phyloP scores from a whole-genome alignment of 1,284 basidiomycete genomes.

The Sanguinoderma infundibulare region DNA sequence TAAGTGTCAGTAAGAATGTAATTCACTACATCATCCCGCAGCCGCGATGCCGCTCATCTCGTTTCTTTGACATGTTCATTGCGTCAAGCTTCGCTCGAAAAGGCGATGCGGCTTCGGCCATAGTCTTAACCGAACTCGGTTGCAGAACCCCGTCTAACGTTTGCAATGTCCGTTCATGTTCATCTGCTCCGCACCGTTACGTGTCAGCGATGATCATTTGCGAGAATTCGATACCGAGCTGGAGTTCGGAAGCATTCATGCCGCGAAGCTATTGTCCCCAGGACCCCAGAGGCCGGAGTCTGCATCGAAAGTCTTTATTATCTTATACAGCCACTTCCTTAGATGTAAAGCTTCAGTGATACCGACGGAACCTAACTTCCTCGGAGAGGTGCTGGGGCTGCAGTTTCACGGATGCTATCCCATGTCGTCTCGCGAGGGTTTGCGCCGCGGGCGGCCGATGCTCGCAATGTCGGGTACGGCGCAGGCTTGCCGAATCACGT shows the following conservation, averaged over 20 bases:
- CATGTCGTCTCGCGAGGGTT: background rate
- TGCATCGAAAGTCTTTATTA: background rate
- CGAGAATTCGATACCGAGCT: background rate
- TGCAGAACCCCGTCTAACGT: background rate
- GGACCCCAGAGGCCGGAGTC: background rate
- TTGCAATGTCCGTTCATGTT: background rate
- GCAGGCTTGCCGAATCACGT: background rate
- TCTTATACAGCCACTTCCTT: no score
- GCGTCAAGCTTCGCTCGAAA: background rate
- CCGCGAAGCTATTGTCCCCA: no score
- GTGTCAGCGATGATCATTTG: background rate
- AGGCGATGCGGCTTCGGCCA: background rate
- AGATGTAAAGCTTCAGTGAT: no score
- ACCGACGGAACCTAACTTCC: background rate
- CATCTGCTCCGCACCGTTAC: no score
- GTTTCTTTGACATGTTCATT: background rate
- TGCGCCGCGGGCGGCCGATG: no score
- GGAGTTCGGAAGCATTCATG: background rate
- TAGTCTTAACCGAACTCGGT: background rate
- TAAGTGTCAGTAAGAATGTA: background rate
- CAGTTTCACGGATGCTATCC: background rate
- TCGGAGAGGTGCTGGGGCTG: background rate
- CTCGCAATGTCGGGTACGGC: no score
- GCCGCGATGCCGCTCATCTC: background rate
- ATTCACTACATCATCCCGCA: background rate